These are phyloP conservation scores for Nothophaeocryptopus gaeumannii DNA, from an alignment of 2,329 filamentous ascomycete species.

Conservation along the genomic window DNA sequence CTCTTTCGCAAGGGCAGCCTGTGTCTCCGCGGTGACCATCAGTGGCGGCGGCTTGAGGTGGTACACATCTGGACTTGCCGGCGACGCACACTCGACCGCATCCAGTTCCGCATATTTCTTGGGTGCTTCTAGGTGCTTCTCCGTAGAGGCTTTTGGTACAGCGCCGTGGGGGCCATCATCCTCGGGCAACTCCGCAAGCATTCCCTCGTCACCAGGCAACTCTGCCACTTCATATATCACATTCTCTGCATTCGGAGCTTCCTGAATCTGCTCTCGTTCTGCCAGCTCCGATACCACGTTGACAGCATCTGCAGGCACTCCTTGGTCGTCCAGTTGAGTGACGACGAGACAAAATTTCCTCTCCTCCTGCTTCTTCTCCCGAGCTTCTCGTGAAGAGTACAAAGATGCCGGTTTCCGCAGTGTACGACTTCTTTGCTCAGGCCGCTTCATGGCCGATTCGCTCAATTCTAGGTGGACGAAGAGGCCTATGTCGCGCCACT, in stretches of 20 bases:
- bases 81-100: background rate
- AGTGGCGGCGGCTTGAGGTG: background rate
- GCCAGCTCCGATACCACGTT: background rate
- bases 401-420: conserved; percentile 10
- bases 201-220: conserved; percentile 10
- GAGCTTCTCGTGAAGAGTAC: conserved; percentile 9
- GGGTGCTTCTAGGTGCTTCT: background rate
- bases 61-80: background rate
- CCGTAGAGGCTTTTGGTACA: background rate
- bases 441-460: conserved; percentile 15
- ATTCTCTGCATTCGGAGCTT: conserved; percentile 1
- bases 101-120: background rate
- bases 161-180: background rate
- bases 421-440: conserved; percentile 8
- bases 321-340: conserved; percentile 3
- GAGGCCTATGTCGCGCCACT: conserved; percentile 12
- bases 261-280: conserved; percentile 1
- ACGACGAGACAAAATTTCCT: conserved; percentile 16
- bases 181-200: conserved; percentile 5
- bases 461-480: conserved; percentile 13
- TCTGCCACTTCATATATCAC: conserved; percentile 9
- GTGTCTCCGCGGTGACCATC: conserved; percentile 8
- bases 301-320: conserved; percentile 2
- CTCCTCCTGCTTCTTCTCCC: conserved; percentile 14
- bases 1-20: conserved; percentile 3